A percentile compares a stretch with the other conserved stretches of the same genome.
phyloP scores from a whole-genome alignment of 176 grass and related monocot species.

The Thalia dealbata region DNA sequence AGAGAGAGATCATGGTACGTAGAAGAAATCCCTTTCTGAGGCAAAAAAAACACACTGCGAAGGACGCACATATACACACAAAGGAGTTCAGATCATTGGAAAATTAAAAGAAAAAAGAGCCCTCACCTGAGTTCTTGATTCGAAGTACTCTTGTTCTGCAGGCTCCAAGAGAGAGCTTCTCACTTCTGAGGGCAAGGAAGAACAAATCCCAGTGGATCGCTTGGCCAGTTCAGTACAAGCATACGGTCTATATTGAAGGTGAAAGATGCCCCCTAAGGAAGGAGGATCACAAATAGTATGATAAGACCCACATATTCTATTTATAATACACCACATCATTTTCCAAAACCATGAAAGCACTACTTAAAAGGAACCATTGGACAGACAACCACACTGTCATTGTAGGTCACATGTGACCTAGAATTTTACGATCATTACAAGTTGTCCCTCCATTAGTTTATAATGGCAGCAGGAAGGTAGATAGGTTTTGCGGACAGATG shows the following conservation, averaged over 20 bases:
- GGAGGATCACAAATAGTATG: background rate
- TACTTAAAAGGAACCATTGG: slow-evolving; percentile 33
- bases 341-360: slow-evolving; percentile 37
- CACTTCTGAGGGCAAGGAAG: slow-evolving; percentile 25
- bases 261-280: slow-evolving; percentile 48
- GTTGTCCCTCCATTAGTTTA: slow-evolving; percentile 24
- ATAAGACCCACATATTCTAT: slow-evolving; percentile 39
- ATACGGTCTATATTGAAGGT: slow-evolving; percentile 22
- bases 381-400: slow-evolving; percentile 41
- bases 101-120: no score
- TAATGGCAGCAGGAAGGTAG: background rate
- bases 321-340: slow-evolving; percentile 26
- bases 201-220: slow-evolving; percentile 54
- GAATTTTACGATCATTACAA: slow-evolving; percentile 41
- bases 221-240: slow-evolving; percentile 43
- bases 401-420: slow-evolving; percentile 36
- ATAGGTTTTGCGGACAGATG: background rate
- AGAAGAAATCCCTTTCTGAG: no score
- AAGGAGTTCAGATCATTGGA: no score
- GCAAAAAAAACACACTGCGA: no score
- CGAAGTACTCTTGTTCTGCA: background rate
- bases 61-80: no score
- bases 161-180: slow-evolving; percentile 4
- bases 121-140: background rate
- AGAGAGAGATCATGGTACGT: no score